A percentile compares a stretch with the other conserved stretches of the same genome.
These are phyloP conservation scores for Gynochthodes officinalis DNA, from an alignment of 257 asterid species.

Conservation along the genomic window DNA sequence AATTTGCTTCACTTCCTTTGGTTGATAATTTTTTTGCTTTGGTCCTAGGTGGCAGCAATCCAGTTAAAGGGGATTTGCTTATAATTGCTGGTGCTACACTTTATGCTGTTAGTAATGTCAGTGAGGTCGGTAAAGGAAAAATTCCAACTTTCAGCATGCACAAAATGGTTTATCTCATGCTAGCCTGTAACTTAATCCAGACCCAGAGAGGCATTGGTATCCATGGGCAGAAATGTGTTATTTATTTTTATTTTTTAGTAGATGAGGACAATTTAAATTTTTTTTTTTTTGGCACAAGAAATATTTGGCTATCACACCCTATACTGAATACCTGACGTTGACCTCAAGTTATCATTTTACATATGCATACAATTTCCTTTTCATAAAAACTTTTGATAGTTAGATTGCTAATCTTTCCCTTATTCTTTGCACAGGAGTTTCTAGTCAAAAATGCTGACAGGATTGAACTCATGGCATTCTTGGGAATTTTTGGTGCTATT, in stretches of 20 bases:
- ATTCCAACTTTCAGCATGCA: neutral
- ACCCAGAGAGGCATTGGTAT: neutral
- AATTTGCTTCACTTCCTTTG: neutral
- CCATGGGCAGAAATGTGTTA: neutral
- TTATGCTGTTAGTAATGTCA: slow-evolving; percentile 79
- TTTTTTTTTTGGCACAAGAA: neutral
- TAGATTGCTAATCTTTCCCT: slow-evolving; percentile 3
- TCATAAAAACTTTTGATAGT: neutral
- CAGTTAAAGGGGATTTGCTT: slow-evolving; percentile 75
- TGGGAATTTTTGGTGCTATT: slow-evolving; percentile 91
- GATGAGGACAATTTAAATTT: neutral
- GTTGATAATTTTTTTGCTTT: slow-evolving; percentile 1
- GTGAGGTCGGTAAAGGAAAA: slow-evolving; percentile 59
- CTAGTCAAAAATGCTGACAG: slow-evolving; percentile 85
- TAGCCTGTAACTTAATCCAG: neutral
- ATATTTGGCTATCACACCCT: neutral
- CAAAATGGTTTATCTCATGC: slow-evolving; percentile 2
- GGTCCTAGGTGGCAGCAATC: slow-evolving; percentile 71
- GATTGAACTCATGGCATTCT: slow-evolving; percentile 87
- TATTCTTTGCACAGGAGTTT: slow-evolving; percentile 58
- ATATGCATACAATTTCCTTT: neutral
- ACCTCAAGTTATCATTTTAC: neutral
- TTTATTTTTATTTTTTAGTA: neutral
- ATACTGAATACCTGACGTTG: neutral
- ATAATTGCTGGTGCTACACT: slow-evolving; percentile 86